These are phyloP conservation scores for Psilocybe cubensis DNA, from an alignment of 768 basidiomycete species.

Conservation along the genomic window DNA sequence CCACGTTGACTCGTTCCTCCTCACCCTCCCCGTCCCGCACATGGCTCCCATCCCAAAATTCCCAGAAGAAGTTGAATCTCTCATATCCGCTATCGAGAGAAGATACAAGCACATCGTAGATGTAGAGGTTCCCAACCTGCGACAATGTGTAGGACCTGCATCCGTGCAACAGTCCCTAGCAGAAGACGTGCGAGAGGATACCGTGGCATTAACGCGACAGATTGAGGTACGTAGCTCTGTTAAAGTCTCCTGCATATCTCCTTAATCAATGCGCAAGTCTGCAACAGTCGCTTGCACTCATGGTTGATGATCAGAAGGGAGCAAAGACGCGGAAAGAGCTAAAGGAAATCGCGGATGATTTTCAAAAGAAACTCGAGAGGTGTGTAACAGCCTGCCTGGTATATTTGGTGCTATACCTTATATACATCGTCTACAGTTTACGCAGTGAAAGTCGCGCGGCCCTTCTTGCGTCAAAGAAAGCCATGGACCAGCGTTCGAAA, in stretches of 20 bases:
- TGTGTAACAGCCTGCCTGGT: slow-evolving; percentile 30
- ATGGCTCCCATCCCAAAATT: slow-evolving; percentile 73
- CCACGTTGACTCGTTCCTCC: neutral
- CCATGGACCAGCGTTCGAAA: slow-evolving; percentile 62
- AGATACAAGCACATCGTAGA: slow-evolving; percentile 64
- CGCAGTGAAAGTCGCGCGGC: slow-evolving; percentile 69
- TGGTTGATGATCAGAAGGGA: slow-evolving; percentile 73
- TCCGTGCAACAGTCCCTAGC: slow-evolving; percentile 72
- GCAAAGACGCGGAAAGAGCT: slow-evolving; percentile 54
- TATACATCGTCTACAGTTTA: slow-evolving; percentile 42
- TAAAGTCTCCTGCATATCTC: neutral
- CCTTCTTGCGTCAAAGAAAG: slow-evolving; percentile 71
- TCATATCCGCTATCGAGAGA: slow-evolving; percentile 57
- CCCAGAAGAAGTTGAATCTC: slow-evolving; percentile 49
- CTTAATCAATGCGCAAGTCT: slow-evolving; percentile 19
- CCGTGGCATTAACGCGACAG: slow-evolving; percentile 60
- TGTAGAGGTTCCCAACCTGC: slow-evolving; percentile 78
- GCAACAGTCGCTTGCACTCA: slow-evolving; percentile 63
- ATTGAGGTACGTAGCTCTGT: slow-evolving; percentile 60
- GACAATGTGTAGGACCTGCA: slow-evolving; percentile 69
- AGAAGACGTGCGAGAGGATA: slow-evolving; percentile 77
- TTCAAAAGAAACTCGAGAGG: slow-evolving; percentile 52
- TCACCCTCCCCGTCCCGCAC: neutral
- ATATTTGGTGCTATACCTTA: neutral
- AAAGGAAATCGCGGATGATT: slow-evolving; percentile 51